These are phyloP conservation scores for Daldinia sp. DNA, from an alignment of 2,329 filamentous ascomycete species.

Conservation along the genomic window DNA sequence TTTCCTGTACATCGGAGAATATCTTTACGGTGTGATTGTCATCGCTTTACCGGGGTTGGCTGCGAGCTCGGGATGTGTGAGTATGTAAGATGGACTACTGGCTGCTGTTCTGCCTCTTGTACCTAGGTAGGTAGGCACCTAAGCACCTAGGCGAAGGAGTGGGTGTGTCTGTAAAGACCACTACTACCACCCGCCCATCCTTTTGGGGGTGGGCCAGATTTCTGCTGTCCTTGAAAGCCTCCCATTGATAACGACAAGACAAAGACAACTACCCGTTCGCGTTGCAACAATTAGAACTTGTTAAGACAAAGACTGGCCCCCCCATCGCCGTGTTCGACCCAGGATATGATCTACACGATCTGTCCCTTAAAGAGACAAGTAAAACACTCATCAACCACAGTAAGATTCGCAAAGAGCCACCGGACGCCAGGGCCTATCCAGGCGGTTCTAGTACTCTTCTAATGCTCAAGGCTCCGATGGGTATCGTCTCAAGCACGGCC, in stretches of 20 bases:
- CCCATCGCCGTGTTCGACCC: slow-evolving; percentile 27
- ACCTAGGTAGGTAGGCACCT: slow-evolving; percentile 16
- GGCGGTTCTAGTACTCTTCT: slow-evolving; percentile 16
- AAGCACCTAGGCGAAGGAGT: too few species aligned
- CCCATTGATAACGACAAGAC: slow-evolving; percentile 33
- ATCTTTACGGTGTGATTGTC: slow-evolving; percentile 34
- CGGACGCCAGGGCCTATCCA: slow-evolving; percentile 16
- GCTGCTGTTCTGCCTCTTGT: slow-evolving; percentile 21
- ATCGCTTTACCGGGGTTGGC: slow-evolving; percentile 28
- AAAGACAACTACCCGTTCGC: slow-evolving; percentile 32
- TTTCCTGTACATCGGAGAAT: slow-evolving; percentile 38
- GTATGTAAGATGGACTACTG: slow-evolving; percentile 30
- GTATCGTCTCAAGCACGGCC: slow-evolving; percentile 34
- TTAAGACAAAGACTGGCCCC: slow-evolving; percentile 33
- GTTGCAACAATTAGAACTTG: slow-evolving; percentile 25
- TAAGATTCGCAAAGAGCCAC: slow-evolving; percentile 19
- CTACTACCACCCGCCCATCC: slow-evolving; percentile 28
- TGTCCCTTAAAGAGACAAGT: slow-evolving; percentile 28
- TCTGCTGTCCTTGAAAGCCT: slow-evolving; percentile 29
- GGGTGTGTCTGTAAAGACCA: slow-evolving; percentile 31
- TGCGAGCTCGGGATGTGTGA: slow-evolving; percentile 33
- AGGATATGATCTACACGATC: slow-evolving; percentile 25
- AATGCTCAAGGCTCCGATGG: slow-evolving; percentile 36
- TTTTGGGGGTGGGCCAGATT: slow-evolving; percentile 31
- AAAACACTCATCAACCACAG: slow-evolving; percentile 12